phyloP scores from a whole-genome alignment of 2,329 filamentous ascomycete genomes.

The Cladophialophora bantiana region DNA sequence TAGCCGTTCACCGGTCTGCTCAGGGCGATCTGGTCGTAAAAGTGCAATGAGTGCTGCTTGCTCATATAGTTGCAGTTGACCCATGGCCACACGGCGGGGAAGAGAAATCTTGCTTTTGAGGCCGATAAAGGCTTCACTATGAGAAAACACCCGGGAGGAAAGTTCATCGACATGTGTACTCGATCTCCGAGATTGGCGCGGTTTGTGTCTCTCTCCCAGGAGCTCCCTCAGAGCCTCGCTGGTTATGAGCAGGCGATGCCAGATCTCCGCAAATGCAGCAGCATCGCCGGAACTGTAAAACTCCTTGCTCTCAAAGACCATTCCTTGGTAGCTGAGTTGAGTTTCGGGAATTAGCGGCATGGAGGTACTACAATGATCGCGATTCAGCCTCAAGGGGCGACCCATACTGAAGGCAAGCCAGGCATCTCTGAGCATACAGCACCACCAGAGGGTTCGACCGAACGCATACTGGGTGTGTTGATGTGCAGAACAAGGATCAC shows the following conservation, averaged over 20 bases:
- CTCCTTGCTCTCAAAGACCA: too few species aligned
- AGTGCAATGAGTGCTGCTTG: slow-evolving; percentile 3
- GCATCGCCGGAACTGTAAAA: too few species aligned
- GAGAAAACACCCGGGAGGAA: not conserved
- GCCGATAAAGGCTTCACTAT: not conserved
- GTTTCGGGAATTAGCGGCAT: not conserved
- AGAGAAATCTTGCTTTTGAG: not conserved
- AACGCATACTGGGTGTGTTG: not conserved
- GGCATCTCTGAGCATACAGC: slow-evolving; percentile 1
- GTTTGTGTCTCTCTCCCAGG: too few species aligned
- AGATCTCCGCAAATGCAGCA: too few species aligned
- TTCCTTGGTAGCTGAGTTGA: not conserved
- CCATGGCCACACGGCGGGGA: not conserved
- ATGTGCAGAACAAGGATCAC: not conserved
- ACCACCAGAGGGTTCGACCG: slow-evolving; percentile 1
- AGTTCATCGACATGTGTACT: not conserved
- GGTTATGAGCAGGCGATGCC: too few species aligned
- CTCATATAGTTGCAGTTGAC: not conserved
- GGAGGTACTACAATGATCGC: not conserved
- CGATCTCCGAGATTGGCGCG: not conserved
- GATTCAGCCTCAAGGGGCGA: not conserved
- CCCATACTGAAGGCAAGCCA: slow-evolving; percentile 7
- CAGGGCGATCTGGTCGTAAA: not conserved
- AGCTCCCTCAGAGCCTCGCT: too few species aligned
- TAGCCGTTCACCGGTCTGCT: not conserved